Evolutionary conservation across 495 filamentous ascomycete genomes (phyloP).

Genomic region (Aspergillus carlsbadensis): DNA sequence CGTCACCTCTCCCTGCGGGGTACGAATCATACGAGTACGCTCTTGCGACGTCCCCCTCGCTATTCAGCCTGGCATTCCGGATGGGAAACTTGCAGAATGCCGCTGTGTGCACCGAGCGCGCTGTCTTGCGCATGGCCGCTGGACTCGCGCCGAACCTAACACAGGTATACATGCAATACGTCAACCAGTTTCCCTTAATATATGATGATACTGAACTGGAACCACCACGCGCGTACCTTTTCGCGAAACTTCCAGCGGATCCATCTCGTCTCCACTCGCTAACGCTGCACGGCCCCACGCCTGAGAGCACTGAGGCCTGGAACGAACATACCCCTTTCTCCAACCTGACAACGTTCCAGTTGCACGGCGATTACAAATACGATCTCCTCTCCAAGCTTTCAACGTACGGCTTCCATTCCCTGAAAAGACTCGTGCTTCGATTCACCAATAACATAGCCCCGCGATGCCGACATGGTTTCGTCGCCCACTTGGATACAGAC

Average conservation of each 20-base stretch:
- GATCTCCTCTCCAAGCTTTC: neutral
- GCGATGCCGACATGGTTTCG: neutral
- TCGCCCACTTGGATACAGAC: neutral
- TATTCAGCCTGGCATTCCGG: neutral
- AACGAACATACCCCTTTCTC: neutral
- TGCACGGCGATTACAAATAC: neutral
- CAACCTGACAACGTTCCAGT: conserved; percentile 1
- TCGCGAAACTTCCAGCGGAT: neutral
- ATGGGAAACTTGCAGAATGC: neutral
- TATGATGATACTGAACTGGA: neutral
- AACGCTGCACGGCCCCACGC: neutral
- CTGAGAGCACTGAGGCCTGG: conserved; percentile 1
- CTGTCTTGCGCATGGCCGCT: conserved; percentile 2
- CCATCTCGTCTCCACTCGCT: neutral
- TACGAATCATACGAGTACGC: conserved; percentile 1
- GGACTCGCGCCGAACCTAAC: neutral
- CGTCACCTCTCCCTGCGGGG: neutral
- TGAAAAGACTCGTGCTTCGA: conserved; percentile 1
- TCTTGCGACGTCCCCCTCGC: conserved; percentile 1
- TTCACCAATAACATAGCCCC: neutral
- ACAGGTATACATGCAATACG: conserved; percentile 5
- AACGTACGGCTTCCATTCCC: neutral
- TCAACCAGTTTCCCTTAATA: neutral
- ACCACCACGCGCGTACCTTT: conserved; percentile 2
- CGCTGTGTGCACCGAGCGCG: neutral